These are phyloP conservation scores for Cicer bijugum DNA, from an alignment of 306 rosid species.

Conservation along the genomic window DNA sequence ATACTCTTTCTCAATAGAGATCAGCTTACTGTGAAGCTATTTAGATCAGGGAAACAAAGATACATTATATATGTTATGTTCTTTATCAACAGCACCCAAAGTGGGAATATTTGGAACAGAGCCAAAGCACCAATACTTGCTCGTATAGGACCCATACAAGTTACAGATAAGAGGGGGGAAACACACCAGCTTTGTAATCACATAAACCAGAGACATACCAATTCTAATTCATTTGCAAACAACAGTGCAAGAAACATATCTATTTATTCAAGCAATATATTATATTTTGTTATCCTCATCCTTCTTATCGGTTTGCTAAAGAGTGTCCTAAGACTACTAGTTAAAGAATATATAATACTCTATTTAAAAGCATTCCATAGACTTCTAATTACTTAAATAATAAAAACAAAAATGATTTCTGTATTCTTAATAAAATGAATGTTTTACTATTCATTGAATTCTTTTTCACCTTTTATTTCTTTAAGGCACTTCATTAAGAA, in stretches of 20 bases:
- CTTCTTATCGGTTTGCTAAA: background rate
- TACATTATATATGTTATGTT: background rate
- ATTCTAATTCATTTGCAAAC: background rate
- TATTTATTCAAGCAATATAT: background rate
- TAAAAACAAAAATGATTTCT: background rate
- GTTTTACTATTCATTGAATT: background rate
- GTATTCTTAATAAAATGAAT: background rate
- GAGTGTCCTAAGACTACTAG: background rate
- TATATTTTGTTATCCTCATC: background rate
- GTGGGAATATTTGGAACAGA: slow-evolving; percentile 25
- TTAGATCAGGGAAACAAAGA: background rate
- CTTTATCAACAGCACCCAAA: slow-evolving; percentile 27
- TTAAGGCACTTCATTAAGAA: background rate
- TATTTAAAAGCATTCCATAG: background rate
- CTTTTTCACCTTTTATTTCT: background rate
- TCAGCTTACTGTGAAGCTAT: slow-evolving; percentile 19
- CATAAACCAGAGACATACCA: background rate
- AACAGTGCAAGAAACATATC: background rate
- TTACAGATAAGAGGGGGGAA: background rate
- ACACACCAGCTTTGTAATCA: slow-evolving; percentile 2
- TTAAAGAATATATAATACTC: background rate
- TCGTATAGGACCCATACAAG: slow-evolving; percentile 7
- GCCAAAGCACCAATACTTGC: slow-evolving; percentile 18
- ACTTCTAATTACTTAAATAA: background rate
- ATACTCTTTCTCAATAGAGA: slow-evolving; percentile 3